Evolutionary conservation across 345 rosid genomes (phyloP).

Genomic region (Eucalyptus caleyi): DNA sequence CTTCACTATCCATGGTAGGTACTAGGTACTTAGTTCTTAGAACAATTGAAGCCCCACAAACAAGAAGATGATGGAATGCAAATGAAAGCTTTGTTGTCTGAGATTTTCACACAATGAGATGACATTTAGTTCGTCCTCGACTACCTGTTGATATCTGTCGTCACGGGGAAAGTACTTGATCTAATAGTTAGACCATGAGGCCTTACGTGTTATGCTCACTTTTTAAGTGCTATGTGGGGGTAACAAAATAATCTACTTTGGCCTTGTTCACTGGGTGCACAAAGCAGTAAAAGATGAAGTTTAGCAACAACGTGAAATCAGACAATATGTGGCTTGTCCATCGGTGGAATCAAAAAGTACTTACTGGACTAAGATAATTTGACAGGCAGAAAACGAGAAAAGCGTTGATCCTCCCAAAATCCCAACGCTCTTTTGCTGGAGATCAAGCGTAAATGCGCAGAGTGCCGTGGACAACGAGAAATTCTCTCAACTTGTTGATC

Average conservation of each 20-base stretch:
- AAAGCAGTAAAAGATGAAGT: background rate
- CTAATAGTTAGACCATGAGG: background rate
- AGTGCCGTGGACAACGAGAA: background rate
- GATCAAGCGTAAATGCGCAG: background rate
- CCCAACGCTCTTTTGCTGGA: background rate
- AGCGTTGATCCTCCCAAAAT: background rate
- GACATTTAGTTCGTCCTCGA: background rate
- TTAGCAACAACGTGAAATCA: background rate
- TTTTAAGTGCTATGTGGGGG: background rate
- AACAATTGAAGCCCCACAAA: background rate
- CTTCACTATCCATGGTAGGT: background rate
- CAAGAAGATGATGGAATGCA: background rate
- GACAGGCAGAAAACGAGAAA: background rate
- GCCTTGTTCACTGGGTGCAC: background rate
- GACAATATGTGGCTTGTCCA: background rate
- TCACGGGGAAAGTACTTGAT: background rate
- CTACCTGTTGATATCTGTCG: background rate
- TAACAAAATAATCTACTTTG: background rate
- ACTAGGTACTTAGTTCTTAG: background rate
- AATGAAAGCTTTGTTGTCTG: background rate
- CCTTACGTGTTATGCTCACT: background rate
- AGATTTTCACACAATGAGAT: background rate
- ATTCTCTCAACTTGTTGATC: background rate
- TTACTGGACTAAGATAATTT: background rate
- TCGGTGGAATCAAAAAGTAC: background rate